Evolutionary conservation across 1,284 basidiomycete genomes (phyloP).

Genomic region (Polyporus tsugae): DNA sequence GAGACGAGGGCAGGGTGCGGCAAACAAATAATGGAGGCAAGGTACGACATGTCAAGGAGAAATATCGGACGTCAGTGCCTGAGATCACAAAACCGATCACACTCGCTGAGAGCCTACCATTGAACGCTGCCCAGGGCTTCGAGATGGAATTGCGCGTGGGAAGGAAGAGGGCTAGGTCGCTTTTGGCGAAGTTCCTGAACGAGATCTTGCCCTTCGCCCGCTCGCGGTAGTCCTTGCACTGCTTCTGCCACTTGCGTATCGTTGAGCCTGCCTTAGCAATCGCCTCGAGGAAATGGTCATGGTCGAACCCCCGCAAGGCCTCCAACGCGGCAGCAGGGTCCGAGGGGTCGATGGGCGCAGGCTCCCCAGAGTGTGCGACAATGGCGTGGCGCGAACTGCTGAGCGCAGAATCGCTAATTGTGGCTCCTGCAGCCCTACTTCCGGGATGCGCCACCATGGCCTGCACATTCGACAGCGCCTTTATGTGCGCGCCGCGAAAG

Average conservation of each 20-base stretch:
- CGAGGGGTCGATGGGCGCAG: constrained; percentile 75
- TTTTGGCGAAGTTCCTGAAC: constrained; percentile 91
- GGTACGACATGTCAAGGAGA: constrained; percentile 37
- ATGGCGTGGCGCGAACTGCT: constrained; percentile 58
- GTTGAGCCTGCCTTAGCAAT: constrained; percentile 83
- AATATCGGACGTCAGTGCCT: constrained; percentile 47
- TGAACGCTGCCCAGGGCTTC: constrained; percentile 98
- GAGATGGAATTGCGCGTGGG: constrained; percentile 93
- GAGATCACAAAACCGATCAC: constrained; percentile 23
- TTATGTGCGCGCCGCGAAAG: constrained; percentile 77
- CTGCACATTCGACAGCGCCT: constrained; percentile 70
- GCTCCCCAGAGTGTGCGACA: constrained; percentile 66
- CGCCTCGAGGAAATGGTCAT: constrained; percentile 84
- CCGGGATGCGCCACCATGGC: constrained; percentile 66
- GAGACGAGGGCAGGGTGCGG: neutral
- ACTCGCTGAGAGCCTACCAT: constrained; percentile 61
- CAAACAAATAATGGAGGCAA: constrained; percentile 10
- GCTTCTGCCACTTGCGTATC: constrained; percentile 97
- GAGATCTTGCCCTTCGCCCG: constrained; percentile 93
- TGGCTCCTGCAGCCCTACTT: constrained; percentile 29
- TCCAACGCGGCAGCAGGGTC: constrained; percentile 75
- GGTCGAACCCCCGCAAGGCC: constrained; percentile 77
- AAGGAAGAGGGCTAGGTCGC: constrained; percentile 94
- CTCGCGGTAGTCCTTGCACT: constrained; percentile 93
- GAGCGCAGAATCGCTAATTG: constrained; percentile 53